Evolutionary conservation across 2,329 filamentous ascomycete species (phyloP), one percentile per base, ranked within the genome.

Genomic region (Tympanopsis confertula): DNA sequence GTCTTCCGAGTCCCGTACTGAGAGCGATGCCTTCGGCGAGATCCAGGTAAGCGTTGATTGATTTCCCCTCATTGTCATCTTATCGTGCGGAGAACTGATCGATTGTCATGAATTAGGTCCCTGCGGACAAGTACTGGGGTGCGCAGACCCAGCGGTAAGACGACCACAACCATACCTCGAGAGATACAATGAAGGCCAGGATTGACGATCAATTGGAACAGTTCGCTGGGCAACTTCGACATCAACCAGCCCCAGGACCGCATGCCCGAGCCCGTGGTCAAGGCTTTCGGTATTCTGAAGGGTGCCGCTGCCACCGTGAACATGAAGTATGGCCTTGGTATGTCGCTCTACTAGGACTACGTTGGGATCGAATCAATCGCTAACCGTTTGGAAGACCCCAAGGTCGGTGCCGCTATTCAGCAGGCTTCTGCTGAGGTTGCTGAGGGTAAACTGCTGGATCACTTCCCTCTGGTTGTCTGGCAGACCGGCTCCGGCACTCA

Each of bases 221-320:
- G 30, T 49, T 96, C 89, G 38, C 75, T 96, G 59, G 82, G 84
- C 63, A 98, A 98, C 72, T 98, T 98, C 74, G 83, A 82, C 62
- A 96, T 98, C 78, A 96, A 96, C 68, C 91, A 96, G 72, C 91
- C 91, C 43, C 86, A 94, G 66, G 91, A 98, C 60, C 87, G 91
- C 59, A 96, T 96, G 88, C 91, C 91, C 36, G 81, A 86, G 47
- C 84, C 88, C 35, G 82, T 98, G 50, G 71, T 96, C 54, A 82
- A 79, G 63, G 91, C 91, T 5, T 95, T 98, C 59, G 91, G 91
- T 57, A 93, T 96, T 53, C 73, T 98, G 47, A 98, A 98, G 76
- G 89, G 88, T 47, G 91, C 91, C 40, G 91, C 91, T 33, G 91
- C 91, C 35, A 86, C 82, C 5, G 91, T 96, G 46, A 98, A 98